Base-by-base conservation (phyloP, 2,329 filamentous ascomycete species). In the Calonectria pteridis region DNA sequence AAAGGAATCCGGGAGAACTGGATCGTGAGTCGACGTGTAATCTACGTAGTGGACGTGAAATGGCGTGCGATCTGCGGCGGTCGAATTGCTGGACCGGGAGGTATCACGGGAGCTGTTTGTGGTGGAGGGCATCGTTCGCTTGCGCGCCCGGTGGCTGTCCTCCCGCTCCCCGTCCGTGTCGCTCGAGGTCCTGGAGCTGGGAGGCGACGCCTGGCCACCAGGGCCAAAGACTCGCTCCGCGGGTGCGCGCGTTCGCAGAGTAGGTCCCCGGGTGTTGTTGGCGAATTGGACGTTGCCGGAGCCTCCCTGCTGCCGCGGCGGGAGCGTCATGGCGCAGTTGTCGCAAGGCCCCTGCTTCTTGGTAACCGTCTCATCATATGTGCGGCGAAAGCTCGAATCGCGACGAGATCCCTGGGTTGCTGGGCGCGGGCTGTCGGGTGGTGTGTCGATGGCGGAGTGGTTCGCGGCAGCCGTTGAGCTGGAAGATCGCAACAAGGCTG, bases 1-100 rank as follows among this genome's bases (percentile, higher is more conserved):
- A 83, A 93, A 94, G 10, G 91, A 92, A n/a, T 87, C 86, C 18
- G 91, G 87, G 1, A 89, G 85, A 5, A 91, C 85, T 4, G 92
- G 91, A 74, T 93, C 92, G 80, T 93, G 91, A 6, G 91, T 93
- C 1, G 92, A 93, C 6, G 91, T 93, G 80, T 93, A 94, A 80
- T 93, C 90, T 64, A 93, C 85, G 77, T 90, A 93, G 80, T 94
- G 92, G 6, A 89, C 89, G 77, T 94, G 92, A 51, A 88, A 87
- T 37, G 86, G 84, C 37, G 86, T 79, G 73, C 81, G 79, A 67
- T 85, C 85, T 18, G 86, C 85, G n/a, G 84, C 84, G 6, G 89
- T 91, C 59, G 88, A 90, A 28, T 84, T 84, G 80, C 88, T 91
- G 5, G 89, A 91, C 58, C 87, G 87, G 1, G 89, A 91, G 2